Evolutionary conservation across 1,139 yeast species (phyloP).

Genomic region (Candida tetrigidarum): DNA sequence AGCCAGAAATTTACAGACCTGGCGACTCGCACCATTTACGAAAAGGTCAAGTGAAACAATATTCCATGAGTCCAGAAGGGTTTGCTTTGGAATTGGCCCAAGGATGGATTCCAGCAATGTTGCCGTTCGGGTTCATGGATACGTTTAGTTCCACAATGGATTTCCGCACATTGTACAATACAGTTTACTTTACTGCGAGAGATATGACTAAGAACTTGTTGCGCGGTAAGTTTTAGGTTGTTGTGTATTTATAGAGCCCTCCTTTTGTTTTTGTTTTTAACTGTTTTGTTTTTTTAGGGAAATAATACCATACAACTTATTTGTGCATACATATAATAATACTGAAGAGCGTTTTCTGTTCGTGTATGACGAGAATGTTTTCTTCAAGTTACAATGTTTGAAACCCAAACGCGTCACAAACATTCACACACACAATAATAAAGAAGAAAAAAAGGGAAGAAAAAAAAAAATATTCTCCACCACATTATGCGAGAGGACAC

Average conservation of each 20-base stretch:
- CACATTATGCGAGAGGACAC: neutral
- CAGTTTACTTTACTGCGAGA: slow-evolving; percentile 71
- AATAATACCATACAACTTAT: neutral
- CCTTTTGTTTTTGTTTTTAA: too few species aligned
- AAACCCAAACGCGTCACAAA: too few species aligned
- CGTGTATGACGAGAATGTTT: too few species aligned
- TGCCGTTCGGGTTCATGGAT: slow-evolving; percentile 92
- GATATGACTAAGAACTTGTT: slow-evolving; percentile 75
- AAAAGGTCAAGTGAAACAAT: slow-evolving; percentile 80
- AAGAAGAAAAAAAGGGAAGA: neutral
- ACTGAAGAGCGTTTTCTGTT: too few species aligned
- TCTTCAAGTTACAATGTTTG: too few species aligned
- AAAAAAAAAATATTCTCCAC: neutral
- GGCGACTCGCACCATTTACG: slow-evolving; percentile 80
- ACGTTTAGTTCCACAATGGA: slow-evolving; percentile 84
- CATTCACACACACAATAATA: too few species aligned
- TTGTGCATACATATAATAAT: too few species aligned
- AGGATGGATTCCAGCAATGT: slow-evolving; percentile 98
- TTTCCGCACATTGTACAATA: slow-evolving; percentile 63
- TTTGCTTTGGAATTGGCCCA: slow-evolving; percentile 96
- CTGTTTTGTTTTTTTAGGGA: neutral
- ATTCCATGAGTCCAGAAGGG: slow-evolving; percentile 76
- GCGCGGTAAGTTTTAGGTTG: slow-evolving; percentile 62
- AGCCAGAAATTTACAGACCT: slow-evolving; percentile 72
- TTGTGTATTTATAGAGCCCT: neutral